These are phyloP conservation scores for Gossypium turneri DNA, from an alignment of 345 rosid genomes.

Conservation along the genomic window DNA sequence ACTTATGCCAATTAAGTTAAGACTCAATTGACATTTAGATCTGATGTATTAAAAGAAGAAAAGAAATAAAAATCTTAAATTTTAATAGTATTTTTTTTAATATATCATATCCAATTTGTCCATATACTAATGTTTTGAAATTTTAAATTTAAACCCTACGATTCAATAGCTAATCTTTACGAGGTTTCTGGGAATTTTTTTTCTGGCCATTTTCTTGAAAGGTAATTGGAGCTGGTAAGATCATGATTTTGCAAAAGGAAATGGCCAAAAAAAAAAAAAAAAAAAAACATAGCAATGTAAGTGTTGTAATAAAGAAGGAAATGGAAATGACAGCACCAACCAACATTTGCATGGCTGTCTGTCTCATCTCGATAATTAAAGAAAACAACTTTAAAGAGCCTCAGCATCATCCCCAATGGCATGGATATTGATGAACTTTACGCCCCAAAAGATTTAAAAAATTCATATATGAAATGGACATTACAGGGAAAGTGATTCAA, in stretches of 20 bases:
- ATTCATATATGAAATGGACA: constrained; percentile 3
- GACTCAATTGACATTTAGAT: no score
- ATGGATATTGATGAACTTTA: constrained; percentile 33
- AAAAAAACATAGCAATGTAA: not conserved
- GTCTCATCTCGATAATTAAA: constrained; percentile 17
- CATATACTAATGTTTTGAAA: no score
- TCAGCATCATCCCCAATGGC: constrained; percentile 4
- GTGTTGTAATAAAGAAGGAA: not conserved
- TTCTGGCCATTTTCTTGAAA: not conserved
- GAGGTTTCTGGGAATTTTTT: not conserved
- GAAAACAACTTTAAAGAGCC: constrained; percentile 2
- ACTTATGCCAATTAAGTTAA: no score
- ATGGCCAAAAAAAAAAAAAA: not conserved
- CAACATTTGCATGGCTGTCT: constrained; percentile 23
- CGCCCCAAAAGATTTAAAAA: not conserved
- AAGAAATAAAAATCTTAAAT: no score
- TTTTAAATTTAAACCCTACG: no score
- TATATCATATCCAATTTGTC: no score
- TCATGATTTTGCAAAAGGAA: not conserved
- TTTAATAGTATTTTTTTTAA: no score
- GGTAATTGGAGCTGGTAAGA: not conserved
- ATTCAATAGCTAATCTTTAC: not conserved
- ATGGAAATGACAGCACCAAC: constrained; percentile 20
- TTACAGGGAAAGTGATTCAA: constrained; percentile 17
- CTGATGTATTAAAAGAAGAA: no score